Evolutionary conservation across 495 filamentous ascomycete species (phyloP), one percentile per base, ranked within the genome.

Genomic region (Sabuloglossum arenarium): DNA sequence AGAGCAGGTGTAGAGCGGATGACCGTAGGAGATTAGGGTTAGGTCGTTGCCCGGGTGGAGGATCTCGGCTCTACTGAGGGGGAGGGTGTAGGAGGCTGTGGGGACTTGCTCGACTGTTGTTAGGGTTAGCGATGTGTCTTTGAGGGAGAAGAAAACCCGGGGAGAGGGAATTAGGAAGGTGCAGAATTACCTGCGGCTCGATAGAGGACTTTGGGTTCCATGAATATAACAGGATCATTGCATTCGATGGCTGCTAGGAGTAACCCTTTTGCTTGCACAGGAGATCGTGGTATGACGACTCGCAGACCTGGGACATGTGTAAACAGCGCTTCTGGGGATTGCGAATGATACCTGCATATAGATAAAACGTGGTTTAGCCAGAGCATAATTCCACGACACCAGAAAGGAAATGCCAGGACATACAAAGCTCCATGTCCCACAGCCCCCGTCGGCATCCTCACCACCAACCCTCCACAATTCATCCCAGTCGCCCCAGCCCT

Each of bases 161-260:
- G 10, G 30, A 10, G 30, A 5, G 10, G 30, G 5, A 31, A 10
- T 31, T n/a, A n/a, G n/a, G n/a, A n/a, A n/a, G 10, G 30, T 54
- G 5, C 5, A 10, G 5, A 6, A 14, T 37, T 37, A 37, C 34
- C 34, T 37, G 91, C 88, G 0, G 93, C 93, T 24, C 91, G 82
- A 63, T 98, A 98, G 16, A 98, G 70, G 9, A 89, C 81, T 71
- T 98, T 98, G 0, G 91, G 93, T 67, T 98, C 91, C 84, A 98
- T 84, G 69, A 98, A 96, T 27, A 98, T 71, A 55, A 90, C 86
- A 0, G 91, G 91, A 65, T 98, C 90, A 55, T 87, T 86, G 65
- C 78, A 81, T 37, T 80, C 74, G 58, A 91, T 85, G 29, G 90
- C 73, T 8, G 74, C 71, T 1, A 97, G 72, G 24, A 96, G 72